A percentile compares a stretch with the other conserved stretches of the same genome.
phyloP scores from a whole-genome alignment of 2,329 filamentous ascomycete genomes.

The Trichoderma hamatum region DNA sequence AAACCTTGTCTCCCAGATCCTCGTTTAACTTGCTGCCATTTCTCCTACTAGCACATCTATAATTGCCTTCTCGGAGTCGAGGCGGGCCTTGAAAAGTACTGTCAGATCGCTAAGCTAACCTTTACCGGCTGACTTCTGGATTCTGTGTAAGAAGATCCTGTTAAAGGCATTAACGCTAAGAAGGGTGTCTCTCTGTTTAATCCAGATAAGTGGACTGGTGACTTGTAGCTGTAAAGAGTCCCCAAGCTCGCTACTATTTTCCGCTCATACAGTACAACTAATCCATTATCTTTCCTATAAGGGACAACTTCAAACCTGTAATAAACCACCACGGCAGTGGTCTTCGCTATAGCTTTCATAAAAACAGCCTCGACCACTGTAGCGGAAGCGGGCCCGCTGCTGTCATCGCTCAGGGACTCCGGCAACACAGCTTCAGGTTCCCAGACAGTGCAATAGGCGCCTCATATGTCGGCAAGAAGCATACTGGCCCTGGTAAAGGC shows the following conservation, averaged over 20 bases:
- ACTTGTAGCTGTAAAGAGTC: conserved; percentile 38
- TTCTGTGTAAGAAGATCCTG: conserved; percentile 30
- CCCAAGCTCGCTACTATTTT: conserved; percentile 33
- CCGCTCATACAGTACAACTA: conserved; percentile 38
- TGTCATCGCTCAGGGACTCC: conserved; percentile 35
- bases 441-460: conserved; percentile 43
- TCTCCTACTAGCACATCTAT: conserved; percentile 36
- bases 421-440: conserved; percentile 38
- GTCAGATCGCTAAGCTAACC: conserved; percentile 7
- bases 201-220: conserved; percentile 36
- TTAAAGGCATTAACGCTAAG: conserved; percentile 38
- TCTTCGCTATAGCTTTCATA: conserved; percentile 34
- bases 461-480: conserved; percentile 42
- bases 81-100: conserved; percentile 31
- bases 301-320: conserved; percentile 35
- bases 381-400: conserved; percentile 32
- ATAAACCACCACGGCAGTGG: conserved; percentile 38
- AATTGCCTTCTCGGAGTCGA: conserved; percentile 34
- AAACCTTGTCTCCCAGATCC: too few relatives aligned
- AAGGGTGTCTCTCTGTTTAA: conserved; percentile 32
- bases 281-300: conserved; percentile 44
- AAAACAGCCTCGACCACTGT: conserved; percentile 33
- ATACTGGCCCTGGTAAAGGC: conserved; percentile 39
- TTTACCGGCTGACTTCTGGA: conserved; percentile 28
- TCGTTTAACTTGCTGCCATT: conserved; percentile 30